Base-by-base conservation (phyloP, 176 grass and related monocot genomes). In the Triticum monococcum region DNA sequence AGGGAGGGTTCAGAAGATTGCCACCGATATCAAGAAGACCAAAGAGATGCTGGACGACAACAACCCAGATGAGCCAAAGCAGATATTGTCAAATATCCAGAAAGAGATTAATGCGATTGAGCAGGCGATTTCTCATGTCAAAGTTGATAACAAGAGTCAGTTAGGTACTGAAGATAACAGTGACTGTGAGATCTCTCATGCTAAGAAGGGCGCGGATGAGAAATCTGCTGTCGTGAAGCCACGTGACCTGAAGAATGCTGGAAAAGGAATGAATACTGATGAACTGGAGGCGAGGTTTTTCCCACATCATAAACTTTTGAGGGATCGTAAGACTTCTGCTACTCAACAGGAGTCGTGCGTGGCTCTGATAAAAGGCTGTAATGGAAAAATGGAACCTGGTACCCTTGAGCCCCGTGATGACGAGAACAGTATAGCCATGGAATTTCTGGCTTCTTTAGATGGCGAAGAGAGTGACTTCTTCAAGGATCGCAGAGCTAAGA, bases 1-100 rank as follows among this genome's bases (percentile, higher is more conserved):
- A 90, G 94, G 90, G 30, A 92, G 91, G 74, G 97, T 99, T 84
- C 97, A 94, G 87, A 96, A 94, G 85, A 99, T 99, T 87, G 97
- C 94, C 38, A 92, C 92, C 3, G 94, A 98, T 48, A 98, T 98
- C 81, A 96, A 96, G 79, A 86, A 91, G 61, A 98, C 97, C 18
- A 98, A 98, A 68, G 97, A 92, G 77, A 92, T 96, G 83, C 77
- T 98, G 67, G 97, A 98, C 74, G 88, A 84, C 32, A 91, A 92
- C 85, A 96, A 98, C 52, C 94, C 94, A 0, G 94, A 98, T 33
- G 92, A 98, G 82, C 93, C 97, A 50, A 98, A 94, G 77, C 89
- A 94, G 60, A 96, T 98, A 81, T 87, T 98, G 69, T 94, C 90
- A 11, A 95, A 98, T 83, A 98, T 94, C 62, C 97, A 98, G 83